phyloP scores from a whole-genome alignment of 23 red algal species.

The Pyropia yezoensis region DNA sequence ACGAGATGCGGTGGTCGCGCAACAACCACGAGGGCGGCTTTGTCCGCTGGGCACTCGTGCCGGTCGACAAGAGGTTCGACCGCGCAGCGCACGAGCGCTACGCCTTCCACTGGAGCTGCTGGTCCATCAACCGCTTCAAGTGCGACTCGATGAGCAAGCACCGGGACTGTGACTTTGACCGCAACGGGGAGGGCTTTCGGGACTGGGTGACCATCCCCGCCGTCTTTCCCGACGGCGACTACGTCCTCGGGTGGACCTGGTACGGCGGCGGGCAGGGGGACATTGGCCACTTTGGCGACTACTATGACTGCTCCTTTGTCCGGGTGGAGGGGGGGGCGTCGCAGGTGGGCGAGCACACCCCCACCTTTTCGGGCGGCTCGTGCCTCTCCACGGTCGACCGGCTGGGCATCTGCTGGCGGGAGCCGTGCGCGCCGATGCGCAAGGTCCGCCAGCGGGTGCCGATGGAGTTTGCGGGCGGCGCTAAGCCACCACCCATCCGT shows the following conservation, averaged over 20 bases:
- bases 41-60: conserved; percentile 37
- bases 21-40: conserved; percentile 57
- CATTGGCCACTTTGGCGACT: conserved; percentile 35
- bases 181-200: conserved; percentile 14
- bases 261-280: conserved; percentile 28
- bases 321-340: conserved; percentile 7
- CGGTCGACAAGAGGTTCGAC: conserved; percentile 8
- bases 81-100: conserved; percentile 15
- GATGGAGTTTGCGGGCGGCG: too few species aligned
- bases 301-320: conserved; percentile 44
- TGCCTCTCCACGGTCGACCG: too few species aligned
- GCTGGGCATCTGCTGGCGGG: too few species aligned
- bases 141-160: conserved; percentile 8
- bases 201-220: conserved; percentile 24
- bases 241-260: conserved; percentile 50
- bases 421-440: too few species aligned
- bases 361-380: conserved; percentile 4
- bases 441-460: too few species aligned
- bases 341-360: conserved; percentile 11
- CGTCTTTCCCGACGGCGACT: conserved; percentile 49
- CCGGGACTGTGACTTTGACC: conserved; percentile 9
- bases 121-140: conserved; percentile 12
- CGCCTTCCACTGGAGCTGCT: conserved; percentile 38
- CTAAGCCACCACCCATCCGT: too few species aligned
- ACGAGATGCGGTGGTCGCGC: conserved; percentile 8